Conservation (phyloP, 768 basidiomycete species). For the Auricularia sp. region DNA sequence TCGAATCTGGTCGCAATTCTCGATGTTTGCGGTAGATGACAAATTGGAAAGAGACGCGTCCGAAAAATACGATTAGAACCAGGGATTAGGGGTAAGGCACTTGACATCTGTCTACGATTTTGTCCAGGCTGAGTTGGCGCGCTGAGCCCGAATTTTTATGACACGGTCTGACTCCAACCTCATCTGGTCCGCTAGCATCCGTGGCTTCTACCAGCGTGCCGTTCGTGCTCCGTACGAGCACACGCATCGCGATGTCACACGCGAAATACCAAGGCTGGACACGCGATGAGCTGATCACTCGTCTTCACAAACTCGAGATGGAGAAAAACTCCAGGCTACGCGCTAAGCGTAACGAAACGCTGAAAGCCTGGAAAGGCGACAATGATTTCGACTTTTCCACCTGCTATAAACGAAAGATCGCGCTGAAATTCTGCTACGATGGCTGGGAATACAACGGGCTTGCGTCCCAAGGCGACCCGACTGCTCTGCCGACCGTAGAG, state of each 20-base stretch:
- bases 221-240: not conserved
- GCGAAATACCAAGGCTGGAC: slow-evolving; percentile 43
- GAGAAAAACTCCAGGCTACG: slow-evolving; percentile 6
- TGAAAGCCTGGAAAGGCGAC: slow-evolving; percentile 8
- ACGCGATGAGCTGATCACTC: slow-evolving; percentile 60
- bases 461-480: slow-evolving; percentile 62
- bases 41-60: no score
- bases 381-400: slow-evolving; percentile 53
- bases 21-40: no score
- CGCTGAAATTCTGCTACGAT: slow-evolving; percentile 85
- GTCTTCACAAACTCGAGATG: slow-evolving; percentile 47
- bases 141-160: no score
- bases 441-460: slow-evolving; percentile 90
- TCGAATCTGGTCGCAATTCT: no score
- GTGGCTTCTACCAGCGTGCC: no score
- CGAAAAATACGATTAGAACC: no score
- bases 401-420: slow-evolving; percentile 79
- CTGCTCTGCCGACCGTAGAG: slow-evolving; percentile 84
- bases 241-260: not conserved
- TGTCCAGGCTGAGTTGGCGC: no score
- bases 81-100: no score
- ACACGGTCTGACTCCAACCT: not conserved
- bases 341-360: slow-evolving; percentile 11
- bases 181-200: not conserved
- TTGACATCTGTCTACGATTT: no score